phyloP scores from a whole-genome alignment of 2,329 filamentous ascomycete species.

The Microcyclosporella mali region DNA sequence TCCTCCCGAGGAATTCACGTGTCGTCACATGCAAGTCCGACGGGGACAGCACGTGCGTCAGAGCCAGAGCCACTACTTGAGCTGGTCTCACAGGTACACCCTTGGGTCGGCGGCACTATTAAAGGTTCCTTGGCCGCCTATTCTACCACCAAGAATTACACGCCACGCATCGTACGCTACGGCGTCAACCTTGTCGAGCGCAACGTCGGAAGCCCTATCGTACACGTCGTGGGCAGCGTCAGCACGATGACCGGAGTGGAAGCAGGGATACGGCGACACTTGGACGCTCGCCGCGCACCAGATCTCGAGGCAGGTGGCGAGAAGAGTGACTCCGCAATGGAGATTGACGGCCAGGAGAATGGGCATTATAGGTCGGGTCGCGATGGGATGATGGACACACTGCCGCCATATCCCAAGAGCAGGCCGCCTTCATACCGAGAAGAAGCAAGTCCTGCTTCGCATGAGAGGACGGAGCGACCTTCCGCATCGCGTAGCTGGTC shows the following conservation, averaged over 20 bases:
- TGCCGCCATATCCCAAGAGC: constrained; percentile 78
- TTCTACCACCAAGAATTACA: constrained; percentile 81
- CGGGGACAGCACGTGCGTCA: constrained; percentile 22
- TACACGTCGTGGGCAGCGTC: constrained; percentile 78
- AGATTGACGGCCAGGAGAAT: constrained; percentile 38
- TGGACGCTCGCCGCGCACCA: constrained; percentile 52
- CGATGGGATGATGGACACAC: constrained; percentile 56
- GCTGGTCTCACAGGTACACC: constrained; percentile 81
- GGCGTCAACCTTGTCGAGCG: constrained; percentile 86
- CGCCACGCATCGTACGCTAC: constrained; percentile 77
- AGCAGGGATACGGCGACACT: constrained; percentile 75
- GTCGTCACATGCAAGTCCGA: constrained; percentile 19
- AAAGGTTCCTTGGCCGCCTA: constrained; percentile 81
- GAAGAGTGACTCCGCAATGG: constrained; percentile 37
- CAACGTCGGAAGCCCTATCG: constrained; percentile 72
- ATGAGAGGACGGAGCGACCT: constrained; percentile 24
- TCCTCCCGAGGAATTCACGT: constrained; percentile 29
- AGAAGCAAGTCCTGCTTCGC: constrained; percentile 27
- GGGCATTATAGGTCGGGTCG: constrained; percentile 33
- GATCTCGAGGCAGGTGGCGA: constrained; percentile 39
- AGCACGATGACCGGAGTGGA: constrained; percentile 83
- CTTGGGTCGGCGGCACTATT: constrained; percentile 68
- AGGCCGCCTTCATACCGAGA: constrained; percentile 38
- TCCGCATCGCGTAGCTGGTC: constrained; percentile 57
- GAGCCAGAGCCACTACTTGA: constrained; percentile 75